Conservation (phyloP, 1,284 basidiomycete genomes). For the Wallemia ichthyophaga region DNA sequence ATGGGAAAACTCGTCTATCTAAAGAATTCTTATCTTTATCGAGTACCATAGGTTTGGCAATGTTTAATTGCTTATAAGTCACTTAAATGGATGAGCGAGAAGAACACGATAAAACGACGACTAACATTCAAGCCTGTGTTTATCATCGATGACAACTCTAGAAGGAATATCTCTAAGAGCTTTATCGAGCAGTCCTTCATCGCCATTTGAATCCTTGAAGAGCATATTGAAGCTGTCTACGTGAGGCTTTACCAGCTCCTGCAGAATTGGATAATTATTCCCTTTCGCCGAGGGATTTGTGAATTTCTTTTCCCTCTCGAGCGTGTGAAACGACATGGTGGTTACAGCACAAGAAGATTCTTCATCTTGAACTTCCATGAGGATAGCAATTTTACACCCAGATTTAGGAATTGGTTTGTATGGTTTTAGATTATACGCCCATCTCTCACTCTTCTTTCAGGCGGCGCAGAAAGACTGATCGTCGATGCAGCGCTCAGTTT, state of each 20-base stretch:
- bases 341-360: background rate
- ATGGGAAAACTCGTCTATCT: constrained; percentile 56
- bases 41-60: constrained; percentile 59
- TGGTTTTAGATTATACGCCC: background rate
- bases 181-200: constrained; percentile 46
- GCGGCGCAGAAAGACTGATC: constrained; percentile 76
- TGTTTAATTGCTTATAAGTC: constrained; percentile 20
- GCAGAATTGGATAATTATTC: constrained; percentile 48
- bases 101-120: background rate
- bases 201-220: constrained; percentile 58
- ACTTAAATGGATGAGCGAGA: background rate
- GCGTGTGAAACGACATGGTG: constrained; percentile 37
- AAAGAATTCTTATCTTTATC: constrained; percentile 47
- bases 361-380: constrained; percentile 8
- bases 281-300: constrained; percentile 38
- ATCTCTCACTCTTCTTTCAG: constrained; percentile 18
- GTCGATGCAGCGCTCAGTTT: constrained; percentile 84
- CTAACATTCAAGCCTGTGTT: constrained; percentile 15
- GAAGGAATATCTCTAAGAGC: constrained; percentile 60
- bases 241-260: constrained; percentile 78
- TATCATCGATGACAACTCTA: constrained; percentile 75
- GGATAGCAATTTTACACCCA: constrained; percentile 70
- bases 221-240: constrained; percentile 90
- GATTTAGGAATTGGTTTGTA: constrained; percentile 69
- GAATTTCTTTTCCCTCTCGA: constrained; percentile 54